Conservation (phyloP, 1,139 yeast species). For the Magnusiomyces clavatus region DNA sequence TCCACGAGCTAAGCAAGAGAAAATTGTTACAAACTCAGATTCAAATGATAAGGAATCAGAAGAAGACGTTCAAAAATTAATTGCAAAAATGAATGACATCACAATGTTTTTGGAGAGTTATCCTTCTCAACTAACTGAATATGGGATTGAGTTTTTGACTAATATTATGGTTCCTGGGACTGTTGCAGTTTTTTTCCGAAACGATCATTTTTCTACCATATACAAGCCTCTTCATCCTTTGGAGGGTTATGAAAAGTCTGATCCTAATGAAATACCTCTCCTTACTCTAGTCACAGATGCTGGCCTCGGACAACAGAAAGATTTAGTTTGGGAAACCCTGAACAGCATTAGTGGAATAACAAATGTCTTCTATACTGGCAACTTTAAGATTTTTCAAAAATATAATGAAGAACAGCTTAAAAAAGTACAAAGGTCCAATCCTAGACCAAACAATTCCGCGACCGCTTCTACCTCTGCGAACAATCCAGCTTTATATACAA, state of each 20-base stretch:
- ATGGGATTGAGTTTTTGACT: conserved; percentile 45
- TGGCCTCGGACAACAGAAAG: conserved; percentile 44
- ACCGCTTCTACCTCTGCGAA: not conserved
- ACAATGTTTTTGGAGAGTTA: conserved; percentile 43
- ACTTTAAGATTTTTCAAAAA: conserved; percentile 21
- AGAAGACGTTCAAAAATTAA: not conserved
- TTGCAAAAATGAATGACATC: not conserved
- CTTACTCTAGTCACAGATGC: conserved; percentile 69
- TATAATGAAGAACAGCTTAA: conserved; percentile 6
- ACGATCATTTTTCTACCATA: conserved; percentile 75
- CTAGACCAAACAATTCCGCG: not conserved
- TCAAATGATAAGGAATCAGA: not conserved
- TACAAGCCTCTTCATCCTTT: conserved; percentile 38
- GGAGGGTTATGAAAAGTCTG: not conserved
- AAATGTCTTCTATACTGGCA: conserved; percentile 60
- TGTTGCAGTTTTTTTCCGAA: conserved; percentile 66
- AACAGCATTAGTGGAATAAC: conserved; percentile 56
- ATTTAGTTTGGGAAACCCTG: conserved; percentile 71
- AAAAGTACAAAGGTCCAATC: not conserved
- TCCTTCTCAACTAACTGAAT: conserved; percentile 61
- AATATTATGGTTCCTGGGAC: conserved; percentile 40
- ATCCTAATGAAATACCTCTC: conserved; percentile 30
- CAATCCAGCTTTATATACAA: not conserved
- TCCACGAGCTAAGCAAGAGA: not conserved
- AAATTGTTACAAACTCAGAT: not conserved